Conservation (phyloP, 371 early-diverging fungal genomes). For the Mortierella sp. region DNA sequence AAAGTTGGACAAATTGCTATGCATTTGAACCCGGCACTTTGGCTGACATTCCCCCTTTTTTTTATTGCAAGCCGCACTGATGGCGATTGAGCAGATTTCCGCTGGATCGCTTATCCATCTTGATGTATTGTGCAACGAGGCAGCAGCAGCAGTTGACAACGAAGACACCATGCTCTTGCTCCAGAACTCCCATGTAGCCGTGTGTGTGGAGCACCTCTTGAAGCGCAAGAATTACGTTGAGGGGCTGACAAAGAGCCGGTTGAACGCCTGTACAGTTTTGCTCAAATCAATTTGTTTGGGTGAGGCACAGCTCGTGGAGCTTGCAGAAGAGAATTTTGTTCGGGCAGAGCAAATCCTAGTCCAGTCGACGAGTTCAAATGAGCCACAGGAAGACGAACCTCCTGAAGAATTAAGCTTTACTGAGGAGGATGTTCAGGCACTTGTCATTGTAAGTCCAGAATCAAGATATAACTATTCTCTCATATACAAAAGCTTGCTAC, state of each 20-base stretch:
- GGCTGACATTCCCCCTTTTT: not conserved
- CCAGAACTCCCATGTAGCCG: constrained; percentile 31
- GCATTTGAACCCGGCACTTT: not conserved
- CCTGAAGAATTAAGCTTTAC: not conserved
- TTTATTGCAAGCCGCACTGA: constrained; percentile 27
- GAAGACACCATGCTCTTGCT: constrained; percentile 17
- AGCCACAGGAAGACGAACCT: not conserved
- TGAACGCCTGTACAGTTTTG: constrained; percentile 24
- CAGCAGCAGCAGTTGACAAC: constrained; percentile 5
- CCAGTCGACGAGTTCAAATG: not conserved
- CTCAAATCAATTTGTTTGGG: constrained; percentile 13
- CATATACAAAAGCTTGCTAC: not conserved
- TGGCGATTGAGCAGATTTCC: constrained; percentile 40
- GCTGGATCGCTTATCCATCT: constrained; percentile 28
- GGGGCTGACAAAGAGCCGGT: constrained; percentile 5
- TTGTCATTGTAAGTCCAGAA: constrained; percentile 25
- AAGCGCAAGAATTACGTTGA: constrained; percentile 19
- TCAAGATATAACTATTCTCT: not conserved
- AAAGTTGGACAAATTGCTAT: not conserved
- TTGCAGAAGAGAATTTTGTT: constrained; percentile 15
- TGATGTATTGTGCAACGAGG: constrained; percentile 29
- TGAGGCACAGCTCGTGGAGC: not conserved
- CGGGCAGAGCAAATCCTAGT: constrained; percentile 7
- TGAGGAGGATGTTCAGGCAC: constrained; percentile 16
- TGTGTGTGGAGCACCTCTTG: constrained; percentile 37